phyloP scores from a whole-genome alignment of 1,139 yeast genomes.

The Magnusiomyces tetraspermus region DNA sequence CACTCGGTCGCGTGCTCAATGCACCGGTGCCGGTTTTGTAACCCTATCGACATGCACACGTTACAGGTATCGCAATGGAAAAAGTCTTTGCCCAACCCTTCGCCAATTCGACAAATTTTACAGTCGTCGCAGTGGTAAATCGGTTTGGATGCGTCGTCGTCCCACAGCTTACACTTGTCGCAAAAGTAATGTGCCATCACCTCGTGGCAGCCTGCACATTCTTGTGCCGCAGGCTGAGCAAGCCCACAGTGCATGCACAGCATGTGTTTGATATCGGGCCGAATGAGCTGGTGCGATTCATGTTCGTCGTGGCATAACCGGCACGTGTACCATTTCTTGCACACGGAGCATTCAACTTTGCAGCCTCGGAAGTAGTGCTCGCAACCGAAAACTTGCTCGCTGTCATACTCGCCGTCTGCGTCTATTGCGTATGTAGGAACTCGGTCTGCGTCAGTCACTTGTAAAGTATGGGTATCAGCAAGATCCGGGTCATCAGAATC shows the following conservation, averaged over 20 bases:
- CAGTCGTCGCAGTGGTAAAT: conserved; percentile 90
- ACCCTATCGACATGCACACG: conserved; percentile 75
- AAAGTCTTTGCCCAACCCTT: conserved; percentile 79
- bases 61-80: conserved; percentile 89
- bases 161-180: conserved; percentile 64
- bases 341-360: conserved; percentile 70
- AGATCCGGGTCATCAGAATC: not conserved
- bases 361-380: conserved; percentile 76
- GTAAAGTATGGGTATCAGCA: conserved; percentile 11
- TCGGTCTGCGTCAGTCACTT: conserved; percentile 43
- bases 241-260: conserved; percentile 73
- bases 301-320: conserved; percentile 75
- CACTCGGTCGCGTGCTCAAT: conserved; percentile 82
- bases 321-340: conserved; percentile 70
- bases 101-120: conserved; percentile 84
- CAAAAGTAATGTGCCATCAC: conserved; percentile 73
- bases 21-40: conserved; percentile 71
- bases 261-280: conserved; percentile 56
- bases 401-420: conserved; percentile 19
- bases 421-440: conserved; percentile 42
- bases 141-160: conserved; percentile 60
- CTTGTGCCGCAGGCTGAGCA: conserved; percentile 64
- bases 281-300: conserved; percentile 50
- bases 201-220: conserved; percentile 57
- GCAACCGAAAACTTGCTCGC: conserved; percentile 53